Conservation (phyloP, 495 filamentous ascomycete species). For the Xylaria curta region DNA sequence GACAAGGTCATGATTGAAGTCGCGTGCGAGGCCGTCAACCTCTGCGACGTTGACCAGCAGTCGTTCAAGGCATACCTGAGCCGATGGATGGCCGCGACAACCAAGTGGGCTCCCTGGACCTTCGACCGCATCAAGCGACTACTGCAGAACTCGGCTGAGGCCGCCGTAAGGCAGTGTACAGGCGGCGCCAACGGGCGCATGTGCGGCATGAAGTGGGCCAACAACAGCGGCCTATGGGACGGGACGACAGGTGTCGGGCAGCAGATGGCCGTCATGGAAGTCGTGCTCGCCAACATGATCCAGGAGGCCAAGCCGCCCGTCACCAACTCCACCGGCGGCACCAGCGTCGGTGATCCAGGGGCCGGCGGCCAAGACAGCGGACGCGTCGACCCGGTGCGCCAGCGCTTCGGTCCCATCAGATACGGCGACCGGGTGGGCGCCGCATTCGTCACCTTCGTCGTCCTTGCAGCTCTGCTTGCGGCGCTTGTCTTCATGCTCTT, state of each 20-base stretch:
- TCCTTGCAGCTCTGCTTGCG: slow-evolving; percentile 41
- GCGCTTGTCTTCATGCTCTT: slow-evolving; percentile 45
- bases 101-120: slow-evolving; percentile 73
- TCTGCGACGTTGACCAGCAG: slow-evolving; percentile 70
- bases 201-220: slow-evolving; percentile 76
- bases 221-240: slow-evolving; percentile 56
- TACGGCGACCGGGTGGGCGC: slow-evolving; percentile 66
- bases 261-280: slow-evolving; percentile 72
- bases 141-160: slow-evolving; percentile 66
- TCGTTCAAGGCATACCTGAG: slow-evolving; percentile 77
- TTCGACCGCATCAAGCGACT: slow-evolving; percentile 64
- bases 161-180: slow-evolving; percentile 69
- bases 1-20: slow-evolving; percentile 67
- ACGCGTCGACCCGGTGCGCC: slow-evolving; percentile 34
- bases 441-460: slow-evolving; percentile 60
- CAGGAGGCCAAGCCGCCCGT: slow-evolving; percentile 56
- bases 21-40: slow-evolving; percentile 69
- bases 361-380: slow-evolving; percentile 62
- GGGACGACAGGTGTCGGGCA: slow-evolving; percentile 67
- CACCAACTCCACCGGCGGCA: slow-evolving; percentile 72
- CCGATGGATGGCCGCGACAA: slow-evolving; percentile 75
- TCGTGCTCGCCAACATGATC: slow-evolving; percentile 67
- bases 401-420: slow-evolving; percentile 46
- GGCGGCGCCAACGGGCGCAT: slow-evolving; percentile 63
- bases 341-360: slow-evolving; percentile 71